Evolutionary conservation across 345 rosid genomes (phyloP).

Genomic region (Salix purpurea): DNA sequence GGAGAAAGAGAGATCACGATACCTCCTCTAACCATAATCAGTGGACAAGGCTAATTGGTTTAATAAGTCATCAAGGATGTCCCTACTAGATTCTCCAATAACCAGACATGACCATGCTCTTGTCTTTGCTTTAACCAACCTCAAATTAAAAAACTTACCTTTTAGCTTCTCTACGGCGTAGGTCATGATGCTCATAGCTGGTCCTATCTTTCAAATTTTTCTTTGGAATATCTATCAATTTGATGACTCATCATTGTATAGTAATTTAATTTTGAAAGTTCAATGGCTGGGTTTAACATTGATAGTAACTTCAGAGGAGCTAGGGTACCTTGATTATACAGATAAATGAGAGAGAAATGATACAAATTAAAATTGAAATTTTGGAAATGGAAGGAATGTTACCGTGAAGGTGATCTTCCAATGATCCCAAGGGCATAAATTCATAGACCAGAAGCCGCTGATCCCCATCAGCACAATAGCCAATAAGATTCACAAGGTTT

Average conservation of each 20-base stretch:
- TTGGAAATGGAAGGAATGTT: slow-evolving; percentile 18
- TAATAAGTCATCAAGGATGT: slow-evolving; percentile 2
- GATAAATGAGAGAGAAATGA: background rate
- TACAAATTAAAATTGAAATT: background rate
- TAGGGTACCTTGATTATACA: background rate
- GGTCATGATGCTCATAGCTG: background rate
- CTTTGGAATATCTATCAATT: background rate
- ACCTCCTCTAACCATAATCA: background rate
- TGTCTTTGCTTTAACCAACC: slow-evolving; percentile 6
- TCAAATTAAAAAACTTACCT: background rate
- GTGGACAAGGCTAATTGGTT: background rate
- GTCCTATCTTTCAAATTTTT: background rate
- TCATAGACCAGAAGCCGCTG: slow-evolving; percentile 98
- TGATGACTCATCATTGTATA: background rate
- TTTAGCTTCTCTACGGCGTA: background rate
- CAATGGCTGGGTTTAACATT: background rate
- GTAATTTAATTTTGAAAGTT: background rate
- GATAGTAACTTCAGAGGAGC: background rate
- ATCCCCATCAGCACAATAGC: slow-evolving; percentile 99
- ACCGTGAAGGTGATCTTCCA: slow-evolving; percentile 99
- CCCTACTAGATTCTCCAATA: background rate
- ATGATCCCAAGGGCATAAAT: slow-evolving; percentile 92
- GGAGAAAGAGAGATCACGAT: background rate
- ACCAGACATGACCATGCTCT: background rate
- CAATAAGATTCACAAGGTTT: slow-evolving; percentile 90